Evolutionary conservation across 495 filamentous ascomycete genomes (phyloP).

Genomic region (Penicillium lividum): DNA sequence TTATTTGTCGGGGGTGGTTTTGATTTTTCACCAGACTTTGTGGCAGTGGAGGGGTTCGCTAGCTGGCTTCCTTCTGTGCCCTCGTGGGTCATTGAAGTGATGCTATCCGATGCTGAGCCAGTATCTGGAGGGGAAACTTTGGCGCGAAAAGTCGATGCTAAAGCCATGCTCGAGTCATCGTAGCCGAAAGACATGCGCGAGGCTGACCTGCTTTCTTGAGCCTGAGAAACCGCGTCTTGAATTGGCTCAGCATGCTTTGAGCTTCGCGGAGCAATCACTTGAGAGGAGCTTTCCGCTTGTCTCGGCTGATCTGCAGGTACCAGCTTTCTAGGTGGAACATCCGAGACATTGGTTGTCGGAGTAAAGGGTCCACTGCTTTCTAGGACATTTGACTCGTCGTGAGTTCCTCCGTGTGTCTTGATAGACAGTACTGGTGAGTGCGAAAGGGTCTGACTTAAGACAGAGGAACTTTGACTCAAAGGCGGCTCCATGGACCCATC

Average conservation of each 20-base stretch:
- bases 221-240: constrained; percentile 22
- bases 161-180: constrained; percentile 35
- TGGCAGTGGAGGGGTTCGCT: constrained; percentile 21
- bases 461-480: constrained; percentile 33
- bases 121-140: constrained; percentile 32
- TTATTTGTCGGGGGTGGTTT: constrained; percentile 20
- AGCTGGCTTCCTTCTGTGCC: constrained; percentile 28
- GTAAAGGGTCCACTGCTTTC: constrained; percentile 25
- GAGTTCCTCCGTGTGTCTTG: constrained; percentile 28
- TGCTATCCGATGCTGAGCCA: constrained; percentile 43
- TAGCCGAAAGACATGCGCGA: constrained; percentile 42
- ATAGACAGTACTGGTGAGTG: constrained; percentile 38
- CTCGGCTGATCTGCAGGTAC: constrained; percentile 28
- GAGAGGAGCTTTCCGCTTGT: constrained; percentile 25
- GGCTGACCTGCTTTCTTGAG: constrained; percentile 32
- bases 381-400: constrained; percentile 24
- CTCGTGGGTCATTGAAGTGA: constrained; percentile 37
- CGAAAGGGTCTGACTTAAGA: constrained; percentile 32
- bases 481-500: constrained; percentile 33
- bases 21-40: constrained; percentile 26
- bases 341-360: constrained; percentile 22
- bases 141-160: constrained; percentile 37
- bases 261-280: constrained; percentile 21
- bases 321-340: constrained; percentile 26
- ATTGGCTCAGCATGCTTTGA: constrained; percentile 30